Evolutionary conservation across 2,329 filamentous ascomycete genomes (phyloP).

Genomic region (Thermomyces lanuginosus): DNA sequence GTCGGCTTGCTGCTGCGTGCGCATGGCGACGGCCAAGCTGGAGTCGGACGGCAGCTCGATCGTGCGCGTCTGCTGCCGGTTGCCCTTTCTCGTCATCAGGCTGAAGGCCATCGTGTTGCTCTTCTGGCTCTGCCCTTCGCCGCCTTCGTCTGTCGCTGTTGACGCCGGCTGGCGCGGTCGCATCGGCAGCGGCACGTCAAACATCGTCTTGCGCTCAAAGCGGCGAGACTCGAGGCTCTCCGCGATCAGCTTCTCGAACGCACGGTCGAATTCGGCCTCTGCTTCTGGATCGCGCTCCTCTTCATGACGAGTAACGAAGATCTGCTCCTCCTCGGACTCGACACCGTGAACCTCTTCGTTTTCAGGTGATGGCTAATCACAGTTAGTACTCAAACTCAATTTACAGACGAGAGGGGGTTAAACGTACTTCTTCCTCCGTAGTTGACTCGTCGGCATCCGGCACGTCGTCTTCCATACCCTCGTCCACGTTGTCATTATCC

Average conservation of each 20-base stretch:
- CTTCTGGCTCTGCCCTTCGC: conserved; percentile 17
- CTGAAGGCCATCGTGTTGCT: conserved; percentile 84
- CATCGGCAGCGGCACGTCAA: conserved; percentile 95
- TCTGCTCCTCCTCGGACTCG: conserved; percentile 69
- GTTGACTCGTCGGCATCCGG: conserved; percentile 40
- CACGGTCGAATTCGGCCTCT: conserved; percentile 93
- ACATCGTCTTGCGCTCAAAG: conserved; percentile 83
- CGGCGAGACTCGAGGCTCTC: conserved; percentile 92
- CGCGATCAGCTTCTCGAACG: conserved; percentile 96
- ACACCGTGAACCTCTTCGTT: conserved; percentile 32
- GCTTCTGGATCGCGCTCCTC: conserved; percentile 83
- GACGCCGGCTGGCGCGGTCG: conserved; percentile 49
- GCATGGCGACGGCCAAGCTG: conserved; percentile 90
- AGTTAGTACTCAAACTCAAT: too few species aligned
- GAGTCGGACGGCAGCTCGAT: conserved; percentile 79
- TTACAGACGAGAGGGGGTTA: too few species aligned
- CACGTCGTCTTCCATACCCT: conserved; percentile 50
- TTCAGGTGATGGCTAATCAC: conserved; percentile 27
- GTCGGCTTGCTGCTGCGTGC: conserved; percentile 84
- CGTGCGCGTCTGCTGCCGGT: conserved; percentile 82
- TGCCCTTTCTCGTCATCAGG: conserved; percentile 85
- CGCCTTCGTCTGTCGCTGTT: conserved; percentile 23
- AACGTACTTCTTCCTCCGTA: conserved; percentile 35
- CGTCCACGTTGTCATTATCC: conserved; percentile 65
- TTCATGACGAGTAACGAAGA: conserved; percentile 79